A percentile compares a stretch with the other conserved stretches of the same genome.
phyloP scores from a whole-genome alignment of 164 flowering plant species.

The Vitis labrusca region DNA sequence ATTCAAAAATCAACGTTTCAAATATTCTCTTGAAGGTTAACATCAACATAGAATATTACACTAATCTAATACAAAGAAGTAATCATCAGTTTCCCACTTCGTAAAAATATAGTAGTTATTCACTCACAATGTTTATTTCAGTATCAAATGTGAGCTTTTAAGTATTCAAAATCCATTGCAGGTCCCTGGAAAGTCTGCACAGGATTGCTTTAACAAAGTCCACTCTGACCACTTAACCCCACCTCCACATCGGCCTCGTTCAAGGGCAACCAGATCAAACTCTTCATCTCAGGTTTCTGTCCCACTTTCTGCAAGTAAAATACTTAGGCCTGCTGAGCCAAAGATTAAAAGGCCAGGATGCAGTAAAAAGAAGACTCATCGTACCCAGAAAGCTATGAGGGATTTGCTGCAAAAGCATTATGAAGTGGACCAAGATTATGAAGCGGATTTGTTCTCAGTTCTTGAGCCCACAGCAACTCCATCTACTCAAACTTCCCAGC shows the following conservation, averaged over 20 bases:
- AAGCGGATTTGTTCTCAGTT: constrained; percentile 60
- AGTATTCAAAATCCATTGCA: constrained; percentile 25
- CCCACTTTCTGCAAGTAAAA: constrained; percentile 56
- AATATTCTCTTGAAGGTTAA: too few relatives aligned
- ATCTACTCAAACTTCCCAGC: constrained; percentile 19
- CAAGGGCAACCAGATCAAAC: constrained; percentile 39
- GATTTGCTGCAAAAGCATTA: constrained; percentile 53
- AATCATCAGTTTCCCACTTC: too few relatives aligned
- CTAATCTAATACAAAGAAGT: too few relatives aligned
- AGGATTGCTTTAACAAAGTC: constrained; percentile 79
- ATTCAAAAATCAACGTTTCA: too few relatives aligned
- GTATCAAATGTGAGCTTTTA: neutral
- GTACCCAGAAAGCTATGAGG: constrained; percentile 56
- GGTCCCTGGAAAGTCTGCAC: constrained; percentile 94
- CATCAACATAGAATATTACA: too few relatives aligned
- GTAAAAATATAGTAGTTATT: too few relatives aligned
- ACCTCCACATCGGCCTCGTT: constrained; percentile 47
- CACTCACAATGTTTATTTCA: neutral
- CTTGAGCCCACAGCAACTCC: constrained; percentile 51
- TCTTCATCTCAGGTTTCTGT: constrained; percentile 28
- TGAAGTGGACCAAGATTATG: constrained; percentile 35
- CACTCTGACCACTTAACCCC: constrained; percentile 66
- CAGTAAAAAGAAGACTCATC: constrained; percentile 35
- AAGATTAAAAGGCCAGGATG: constrained; percentile 33
- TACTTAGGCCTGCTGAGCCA: constrained; percentile 41